A percentile compares a stretch with the other conserved stretches of the same genome.
Conservation (phyloP, 2,329 filamentous ascomycete genomes). For the Aspergillus brunneoviolaceus region DNA sequence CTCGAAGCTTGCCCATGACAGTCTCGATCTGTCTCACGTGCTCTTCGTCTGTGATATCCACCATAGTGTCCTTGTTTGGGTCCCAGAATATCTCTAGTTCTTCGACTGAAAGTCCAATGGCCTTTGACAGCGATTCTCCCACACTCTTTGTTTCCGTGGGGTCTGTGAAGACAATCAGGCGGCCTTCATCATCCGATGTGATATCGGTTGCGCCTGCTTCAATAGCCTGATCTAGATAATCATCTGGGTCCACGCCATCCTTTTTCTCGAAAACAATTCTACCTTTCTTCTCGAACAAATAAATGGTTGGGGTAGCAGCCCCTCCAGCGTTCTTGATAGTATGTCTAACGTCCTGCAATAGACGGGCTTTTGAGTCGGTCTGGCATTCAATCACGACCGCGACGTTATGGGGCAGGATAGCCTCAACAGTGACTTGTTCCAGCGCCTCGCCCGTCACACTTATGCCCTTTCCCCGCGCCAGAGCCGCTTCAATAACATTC, state of each 20-base stretch:
- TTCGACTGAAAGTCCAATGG: slow-evolving; percentile 65
- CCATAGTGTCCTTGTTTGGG: slow-evolving; percentile 75
- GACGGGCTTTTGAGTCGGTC: slow-evolving; percentile 75
- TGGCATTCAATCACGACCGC: slow-evolving; percentile 82
- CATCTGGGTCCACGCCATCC: slow-evolving; percentile 59
- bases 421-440: slow-evolving; percentile 77
- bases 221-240: slow-evolving; percentile 76
- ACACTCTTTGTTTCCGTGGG: slow-evolving; percentile 64
- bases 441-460: slow-evolving; percentile 72
- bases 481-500: slow-evolving; percentile 75
- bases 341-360: slow-evolving; percentile 69
- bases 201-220: slow-evolving; percentile 71
- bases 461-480: slow-evolving; percentile 84
- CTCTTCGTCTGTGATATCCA: slow-evolving; percentile 59
- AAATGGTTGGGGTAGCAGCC: slow-evolving; percentile 69
- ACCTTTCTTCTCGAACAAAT: slow-evolving; percentile 82
- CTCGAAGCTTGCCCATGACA: slow-evolving; percentile 56
- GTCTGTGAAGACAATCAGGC: slow-evolving; percentile 69
- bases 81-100: slow-evolving; percentile 82
- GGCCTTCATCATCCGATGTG: slow-evolving; percentile 62
- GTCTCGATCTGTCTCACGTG: slow-evolving; percentile 58
- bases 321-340: slow-evolving; percentile 72
- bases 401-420: slow-evolving; percentile 70
- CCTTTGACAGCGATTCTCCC: slow-evolving; percentile 62
- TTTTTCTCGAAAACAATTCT: slow-evolving; percentile 67